phyloP scores from a whole-genome alignment of 2,329 filamentous ascomycete genomes.

The Rhynchosporium graminicola region DNA sequence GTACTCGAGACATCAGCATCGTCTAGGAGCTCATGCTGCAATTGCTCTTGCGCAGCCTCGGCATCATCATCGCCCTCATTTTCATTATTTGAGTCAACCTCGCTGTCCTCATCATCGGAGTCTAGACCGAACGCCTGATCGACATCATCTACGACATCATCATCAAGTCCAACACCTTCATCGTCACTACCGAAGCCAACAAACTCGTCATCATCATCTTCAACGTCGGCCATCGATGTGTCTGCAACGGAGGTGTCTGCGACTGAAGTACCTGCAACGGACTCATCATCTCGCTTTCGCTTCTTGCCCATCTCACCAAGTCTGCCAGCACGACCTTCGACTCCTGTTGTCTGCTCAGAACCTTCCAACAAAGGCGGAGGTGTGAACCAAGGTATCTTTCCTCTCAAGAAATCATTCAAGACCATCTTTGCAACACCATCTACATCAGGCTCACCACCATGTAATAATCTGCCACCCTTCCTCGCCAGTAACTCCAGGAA shows the following conservation, averaged over 20 bases:
- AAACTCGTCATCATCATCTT: slow-evolving; percentile 45
- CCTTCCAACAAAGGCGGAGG: slow-evolving; percentile 66
- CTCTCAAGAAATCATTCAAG: slow-evolving; percentile 91
- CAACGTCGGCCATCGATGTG: slow-evolving; percentile 31
- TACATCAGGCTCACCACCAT: slow-evolving; percentile 91
- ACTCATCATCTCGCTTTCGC: slow-evolving; percentile 63
- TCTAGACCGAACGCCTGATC: slow-evolving; percentile 40
- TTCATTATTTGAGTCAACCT: slow-evolving; percentile 33
- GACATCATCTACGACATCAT: slow-evolving; percentile 34
- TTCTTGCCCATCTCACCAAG: slow-evolving; percentile 87
- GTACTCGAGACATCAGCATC: slow-evolving; percentile 28
- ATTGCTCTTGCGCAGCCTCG: slow-evolving; percentile 38
- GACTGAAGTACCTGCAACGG: slow-evolving; percentile 45
- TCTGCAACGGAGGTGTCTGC: slow-evolving; percentile 41
- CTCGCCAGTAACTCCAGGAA: slow-evolving; percentile 86
- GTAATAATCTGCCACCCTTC: slow-evolving; percentile 82
- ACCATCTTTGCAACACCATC: slow-evolving; percentile 97
- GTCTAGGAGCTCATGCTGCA: slow-evolving; percentile 36
- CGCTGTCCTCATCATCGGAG: slow-evolving; percentile 45
- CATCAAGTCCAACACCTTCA: slow-evolving; percentile 36
- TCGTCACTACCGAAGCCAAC: slow-evolving; percentile 51
- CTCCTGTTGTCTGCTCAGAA: slow-evolving; percentile 49
- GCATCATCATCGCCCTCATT: slow-evolving; percentile 29
- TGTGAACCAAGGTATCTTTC: slow-evolving; percentile 96
- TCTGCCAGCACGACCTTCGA: slow-evolving; percentile 74